Percentiles rank a stretch among this genome's conserved stretches.
These are phyloP conservation scores for Sclerotinia sclerotiorum DNA, from an alignment of 2,329 filamentous ascomycete species.

Conservation along the genomic window DNA sequence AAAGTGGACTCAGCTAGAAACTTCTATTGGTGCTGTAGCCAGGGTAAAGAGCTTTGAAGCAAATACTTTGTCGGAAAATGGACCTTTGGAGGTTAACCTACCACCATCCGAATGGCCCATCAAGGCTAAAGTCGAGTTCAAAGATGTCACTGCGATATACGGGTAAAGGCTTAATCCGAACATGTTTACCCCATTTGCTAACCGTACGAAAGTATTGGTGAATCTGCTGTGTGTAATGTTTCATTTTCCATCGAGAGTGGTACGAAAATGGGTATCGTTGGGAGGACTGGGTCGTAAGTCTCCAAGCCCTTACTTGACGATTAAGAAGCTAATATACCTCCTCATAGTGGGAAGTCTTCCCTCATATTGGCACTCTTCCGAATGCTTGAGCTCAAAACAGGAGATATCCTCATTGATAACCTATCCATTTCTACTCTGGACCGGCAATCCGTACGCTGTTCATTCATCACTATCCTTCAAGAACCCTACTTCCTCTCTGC, in stretches of 20 bases:
- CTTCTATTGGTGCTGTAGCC: constrained; percentile 56
- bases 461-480: constrained; percentile 47
- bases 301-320: not conserved
- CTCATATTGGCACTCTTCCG: constrained; percentile 50
- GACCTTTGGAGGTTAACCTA: constrained; percentile 18
- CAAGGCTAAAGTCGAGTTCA: constrained; percentile 30
- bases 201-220: constrained; percentile 14
- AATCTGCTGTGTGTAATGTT: constrained; percentile 35
- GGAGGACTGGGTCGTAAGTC: constrained; percentile 43
- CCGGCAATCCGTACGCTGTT: constrained; percentile 43
- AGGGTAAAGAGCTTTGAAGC: constrained; percentile 54
- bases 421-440: constrained; percentile 44
- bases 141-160: constrained; percentile 33
- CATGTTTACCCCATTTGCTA: not conserved
- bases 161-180: constrained; percentile 21
- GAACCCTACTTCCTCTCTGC: constrained; percentile 46
- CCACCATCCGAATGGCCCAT: constrained; percentile 30
- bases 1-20: constrained; percentile 59
- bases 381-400: constrained; percentile 77
- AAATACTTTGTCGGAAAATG: constrained; percentile 45
- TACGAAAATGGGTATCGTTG: constrained; percentile 53
- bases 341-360: constrained; percentile 47
- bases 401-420: constrained; percentile 46
- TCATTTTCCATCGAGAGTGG: constrained; percentile 49
- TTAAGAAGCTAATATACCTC: not conserved